A percentile compares a stretch with the other conserved stretches of the same genome.
phyloP scores from a whole-genome alignment of 345 rosid genomes.

The Excoecaria agallocha region DNA sequence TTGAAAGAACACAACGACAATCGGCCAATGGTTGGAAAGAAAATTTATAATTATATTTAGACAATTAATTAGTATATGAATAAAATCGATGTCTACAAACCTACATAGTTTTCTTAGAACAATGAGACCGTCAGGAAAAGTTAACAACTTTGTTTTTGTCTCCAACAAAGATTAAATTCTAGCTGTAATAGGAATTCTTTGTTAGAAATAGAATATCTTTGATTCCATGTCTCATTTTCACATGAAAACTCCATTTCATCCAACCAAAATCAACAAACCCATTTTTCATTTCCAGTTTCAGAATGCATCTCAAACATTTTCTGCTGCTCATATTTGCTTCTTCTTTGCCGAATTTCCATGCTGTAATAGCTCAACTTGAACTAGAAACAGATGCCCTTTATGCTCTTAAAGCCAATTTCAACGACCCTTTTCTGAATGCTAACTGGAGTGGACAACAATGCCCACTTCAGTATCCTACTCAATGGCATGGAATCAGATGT shows the following conservation, averaged over 20 bases:
- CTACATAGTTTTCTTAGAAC: slow-evolving; percentile 28
- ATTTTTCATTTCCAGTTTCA: not conserved
- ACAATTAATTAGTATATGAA: not conserved
- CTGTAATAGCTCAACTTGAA: not conserved
- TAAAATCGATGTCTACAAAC: not conserved
- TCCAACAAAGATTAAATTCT: slow-evolving; percentile 21
- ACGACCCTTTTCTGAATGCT: slow-evolving; percentile 31
- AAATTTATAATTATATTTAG: no score
- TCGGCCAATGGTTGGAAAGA: no score
- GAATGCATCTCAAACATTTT: slow-evolving; percentile 23
- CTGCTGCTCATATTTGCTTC: slow-evolving; percentile 11
- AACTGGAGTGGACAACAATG: slow-evolving; percentile 52
- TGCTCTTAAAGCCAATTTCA: slow-evolving; percentile 37
- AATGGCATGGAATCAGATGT: slow-evolving; percentile 45
- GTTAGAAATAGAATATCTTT: slow-evolving; percentile 21
- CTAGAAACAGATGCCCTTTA: slow-evolving; percentile 37
- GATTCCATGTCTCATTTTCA: slow-evolving; percentile 4
- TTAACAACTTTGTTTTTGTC: slow-evolving; percentile 24
- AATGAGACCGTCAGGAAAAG: slow-evolving; percentile 3
- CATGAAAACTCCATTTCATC: not conserved
- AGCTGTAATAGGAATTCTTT: slow-evolving; percentile 27
- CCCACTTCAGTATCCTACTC: slow-evolving; percentile 18
- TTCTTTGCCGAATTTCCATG: not conserved
- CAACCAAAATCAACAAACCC: not conserved
- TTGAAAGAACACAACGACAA: no score